Conservation (phyloP, 345 rosid genomes). For the Heritiera littoralis region DNA sequence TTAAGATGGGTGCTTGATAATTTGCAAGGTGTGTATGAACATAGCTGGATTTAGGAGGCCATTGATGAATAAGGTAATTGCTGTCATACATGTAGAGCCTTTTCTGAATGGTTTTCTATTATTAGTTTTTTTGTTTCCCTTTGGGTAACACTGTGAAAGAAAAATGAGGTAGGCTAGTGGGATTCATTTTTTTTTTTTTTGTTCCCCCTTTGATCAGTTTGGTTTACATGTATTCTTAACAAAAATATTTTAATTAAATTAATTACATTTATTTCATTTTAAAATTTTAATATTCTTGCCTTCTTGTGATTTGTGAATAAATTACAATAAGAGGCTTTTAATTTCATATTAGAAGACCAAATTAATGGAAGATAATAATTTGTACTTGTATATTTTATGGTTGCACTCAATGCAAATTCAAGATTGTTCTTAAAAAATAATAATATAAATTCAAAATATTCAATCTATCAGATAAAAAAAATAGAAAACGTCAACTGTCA, state of each 20-base stretch:
- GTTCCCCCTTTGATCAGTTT: not conserved
- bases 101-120: not conserved
- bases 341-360: too few relatives aligned
- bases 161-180: conserved; percentile 27
- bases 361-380: too few relatives aligned
- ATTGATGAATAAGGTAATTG: conserved; percentile 29
- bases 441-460: too few relatives aligned
- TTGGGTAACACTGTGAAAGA: conserved; percentile 28
- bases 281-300: too few relatives aligned
- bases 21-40: conserved; percentile 27
- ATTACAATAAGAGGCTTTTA: too few relatives aligned
- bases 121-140: not conserved
- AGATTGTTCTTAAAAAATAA: too few relatives aligned
- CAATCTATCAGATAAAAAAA: too few relatives aligned
- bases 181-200: not conserved
- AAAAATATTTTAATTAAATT: not conserved
- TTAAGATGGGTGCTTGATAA: conserved; percentile 19
- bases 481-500: too few relatives aligned
- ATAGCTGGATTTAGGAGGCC: conserved; percentile 24
- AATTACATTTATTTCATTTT: too few relatives aligned
- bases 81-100: not conserved
- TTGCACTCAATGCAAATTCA: too few relatives aligned
- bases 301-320: too few relatives aligned
- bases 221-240: not conserved
- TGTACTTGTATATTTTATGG: too few relatives aligned